Percentiles rank a stretch among this genome's conserved stretches.
Conservation (phyloP, 2,329 filamentous ascomycete species). For the Chrysoporthe austroafricana region DNA sequence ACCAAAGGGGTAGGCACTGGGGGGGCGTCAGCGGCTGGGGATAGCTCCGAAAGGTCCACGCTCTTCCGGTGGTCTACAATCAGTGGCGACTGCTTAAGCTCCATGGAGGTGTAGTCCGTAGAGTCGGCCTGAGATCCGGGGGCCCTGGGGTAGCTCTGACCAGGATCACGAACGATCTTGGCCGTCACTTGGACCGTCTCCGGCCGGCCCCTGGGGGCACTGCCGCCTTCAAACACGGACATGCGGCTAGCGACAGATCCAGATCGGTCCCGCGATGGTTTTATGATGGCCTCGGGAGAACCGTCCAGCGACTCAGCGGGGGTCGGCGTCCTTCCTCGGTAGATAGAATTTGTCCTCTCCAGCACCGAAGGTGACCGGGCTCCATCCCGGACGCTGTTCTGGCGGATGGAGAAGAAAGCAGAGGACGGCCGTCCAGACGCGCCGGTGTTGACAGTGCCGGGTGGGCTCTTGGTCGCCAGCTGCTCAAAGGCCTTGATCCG, state of each 20-base stretch:
- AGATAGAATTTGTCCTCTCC: slow-evolving; percentile 48
- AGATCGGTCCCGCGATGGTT: slow-evolving; percentile 49
- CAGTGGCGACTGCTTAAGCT: slow-evolving; percentile 63
- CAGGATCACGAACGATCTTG: slow-evolving; percentile 73
- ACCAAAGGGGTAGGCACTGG: slow-evolving; percentile 30
- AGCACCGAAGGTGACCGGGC: slow-evolving; percentile 50
- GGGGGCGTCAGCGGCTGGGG: slow-evolving; percentile 33
- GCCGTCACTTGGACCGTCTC: slow-evolving; percentile 90
- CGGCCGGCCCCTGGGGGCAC: slow-evolving; percentile 52
- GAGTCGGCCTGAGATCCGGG: slow-evolving; percentile 47
- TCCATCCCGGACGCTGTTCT: slow-evolving; percentile 48
- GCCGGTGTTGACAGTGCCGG: slow-evolving; percentile 29
- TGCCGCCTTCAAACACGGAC: slow-evolving; percentile 58
- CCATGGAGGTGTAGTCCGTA: slow-evolving; percentile 51
- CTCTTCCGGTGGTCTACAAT: slow-evolving; percentile 59
- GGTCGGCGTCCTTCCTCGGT: slow-evolving; percentile 39
- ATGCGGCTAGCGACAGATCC: slow-evolving; percentile 59
- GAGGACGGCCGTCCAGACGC: slow-evolving; percentile 50
- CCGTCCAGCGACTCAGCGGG: slow-evolving; percentile 49
- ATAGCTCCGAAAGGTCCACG: slow-evolving; percentile 36
- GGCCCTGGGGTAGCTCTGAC: slow-evolving; percentile 45
- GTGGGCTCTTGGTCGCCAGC: slow-evolving; percentile 54
- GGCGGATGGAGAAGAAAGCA: slow-evolving; percentile 61
- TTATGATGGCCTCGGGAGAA: slow-evolving; percentile 48
- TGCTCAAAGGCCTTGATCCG: slow-evolving; percentile 93